Evolutionary conservation across 139 green algal species (phyloP), one percentile per base, ranked within the genome.

Genomic region (Pedinophyceae sp.): DNA sequence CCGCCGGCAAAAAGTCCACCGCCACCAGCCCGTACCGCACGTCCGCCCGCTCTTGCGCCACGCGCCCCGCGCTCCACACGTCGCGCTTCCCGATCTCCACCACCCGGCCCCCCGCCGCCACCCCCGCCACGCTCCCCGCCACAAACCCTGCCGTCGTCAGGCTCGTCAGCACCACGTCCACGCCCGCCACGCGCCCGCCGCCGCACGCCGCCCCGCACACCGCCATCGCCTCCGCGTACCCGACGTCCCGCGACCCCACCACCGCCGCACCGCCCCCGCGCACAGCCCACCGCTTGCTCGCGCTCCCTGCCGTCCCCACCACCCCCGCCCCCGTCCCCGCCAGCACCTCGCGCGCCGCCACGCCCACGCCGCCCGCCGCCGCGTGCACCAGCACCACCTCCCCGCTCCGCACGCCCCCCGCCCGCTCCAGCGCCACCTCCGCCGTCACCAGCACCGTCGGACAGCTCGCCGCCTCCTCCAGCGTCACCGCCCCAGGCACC

Each of bases 131-230:
- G 6, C 70, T 83, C n/a, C 65, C 81, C 15, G 70, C 69, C 43
- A 94, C 83, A 76, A 94, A 86, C 57, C 83, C 85, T 4, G 79
- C 70, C n/a, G 70, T 81, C n/a, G 85, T 94, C 52, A 94, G 69
- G 18, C 17, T 53, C 4, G 29, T 53, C 5, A 72, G 55, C 48
- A 69, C 58, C 18, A 65, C 51, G 38, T n/a, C n/a, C n/a, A n/a
- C n/a, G n/a, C n/a, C n/a, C n/a, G n/a, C n/a, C n/a, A n/a, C n/a
- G n/a, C n/a, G n/a, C n/a, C n/a, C n/a, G n/a, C n/a, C n/a, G 66
- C 27, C 27, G 30, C 55, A n/a, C n/a, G n/a, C 16, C 22, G 48
- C 22, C 5, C 22, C 4, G 4, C 17, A 10, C 15, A 50, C 7
- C 23, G 6, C 10, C 30, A 86, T 27, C 27, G 84, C 69, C 18